Conservation (phyloP, 2,329 filamentous ascomycete species). For the Mariannaea sp. region DNA sequence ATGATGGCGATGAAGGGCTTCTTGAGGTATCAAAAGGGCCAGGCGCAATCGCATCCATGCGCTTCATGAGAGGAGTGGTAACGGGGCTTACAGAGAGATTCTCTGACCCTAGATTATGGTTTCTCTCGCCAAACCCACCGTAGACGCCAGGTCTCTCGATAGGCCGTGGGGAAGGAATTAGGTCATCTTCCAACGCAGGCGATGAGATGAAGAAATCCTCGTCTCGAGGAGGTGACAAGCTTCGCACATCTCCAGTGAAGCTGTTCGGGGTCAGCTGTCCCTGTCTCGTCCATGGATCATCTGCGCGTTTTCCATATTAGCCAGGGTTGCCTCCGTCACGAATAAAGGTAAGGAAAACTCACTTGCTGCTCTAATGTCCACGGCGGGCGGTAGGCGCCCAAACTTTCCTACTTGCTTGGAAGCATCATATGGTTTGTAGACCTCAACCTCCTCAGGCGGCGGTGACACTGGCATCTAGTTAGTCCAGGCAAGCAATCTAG, state of each 20-base stretch:
- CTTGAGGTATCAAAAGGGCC: constrained; percentile 65
- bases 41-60: constrained; percentile 68
- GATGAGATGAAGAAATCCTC: constrained; percentile 53
- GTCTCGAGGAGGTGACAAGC: constrained; percentile 61
- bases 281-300: constrained; percentile 58
- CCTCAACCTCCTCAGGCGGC: constrained; percentile 42
- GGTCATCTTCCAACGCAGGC: constrained; percentile 48
- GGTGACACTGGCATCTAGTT: constrained; percentile 43
- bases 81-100: constrained; percentile 23
- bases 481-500: constrained; percentile 12
- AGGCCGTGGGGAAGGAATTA: constrained; percentile 47
- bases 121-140: constrained; percentile 51
- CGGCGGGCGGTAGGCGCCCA: constrained; percentile 49
- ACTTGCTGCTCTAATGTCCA: constrained; percentile 61
- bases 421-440: constrained; percentile 36
- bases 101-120: constrained; percentile 32
- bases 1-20: constrained; percentile 44
- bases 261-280: constrained; percentile 69
- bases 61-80: constrained; percentile 55
- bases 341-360: constrained; percentile 34
- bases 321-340: neutral
- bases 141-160: constrained; percentile 53
- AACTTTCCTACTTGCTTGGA: constrained; percentile 43
- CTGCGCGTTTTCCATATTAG: constrained; percentile 50
- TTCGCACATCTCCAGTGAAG: constrained; percentile 62